Conservation (phyloP, 179 eudicot genomes). For the Vitellaria paradoxa region DNA sequence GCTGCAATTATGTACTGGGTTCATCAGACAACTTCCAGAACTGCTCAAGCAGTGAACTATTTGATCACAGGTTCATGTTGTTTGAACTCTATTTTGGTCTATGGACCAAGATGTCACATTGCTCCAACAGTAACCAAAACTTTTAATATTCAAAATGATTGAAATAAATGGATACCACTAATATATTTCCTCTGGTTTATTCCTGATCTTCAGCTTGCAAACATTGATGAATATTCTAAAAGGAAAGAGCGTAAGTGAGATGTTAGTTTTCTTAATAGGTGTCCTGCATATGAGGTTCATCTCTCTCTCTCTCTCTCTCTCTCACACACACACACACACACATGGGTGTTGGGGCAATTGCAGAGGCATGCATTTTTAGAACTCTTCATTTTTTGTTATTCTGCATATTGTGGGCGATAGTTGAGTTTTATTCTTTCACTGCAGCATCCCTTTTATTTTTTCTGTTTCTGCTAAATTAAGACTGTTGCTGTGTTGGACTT, state of each 20-base stretch:
- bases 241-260: too few relatives aligned
- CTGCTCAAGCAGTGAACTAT: neutral
- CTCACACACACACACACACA: too few relatives aligned
- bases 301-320: too few relatives aligned
- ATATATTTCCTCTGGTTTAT: too few relatives aligned
- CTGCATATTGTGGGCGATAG: neutral
- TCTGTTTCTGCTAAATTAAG: neutral
- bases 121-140: too few relatives aligned
- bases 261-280: too few relatives aligned
- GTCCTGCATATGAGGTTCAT: too few relatives aligned
- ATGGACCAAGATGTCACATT: too few relatives aligned
- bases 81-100: neutral
- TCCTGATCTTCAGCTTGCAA: too few relatives aligned
- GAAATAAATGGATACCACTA: too few relatives aligned
- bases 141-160: too few relatives aligned
- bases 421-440: neutral
- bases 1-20: neutral
- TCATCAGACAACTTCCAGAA: neutral
- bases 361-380: neutral
- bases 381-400: neutral
- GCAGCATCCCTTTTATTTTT: neutral
- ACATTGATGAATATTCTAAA: too few relatives aligned
- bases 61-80: neutral
- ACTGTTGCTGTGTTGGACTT: neutral
- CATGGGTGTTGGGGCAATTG: neutral